Base-by-base conservation (phyloP, 2,329 filamentous ascomycete species). In the Penicillium frequentans region DNA sequence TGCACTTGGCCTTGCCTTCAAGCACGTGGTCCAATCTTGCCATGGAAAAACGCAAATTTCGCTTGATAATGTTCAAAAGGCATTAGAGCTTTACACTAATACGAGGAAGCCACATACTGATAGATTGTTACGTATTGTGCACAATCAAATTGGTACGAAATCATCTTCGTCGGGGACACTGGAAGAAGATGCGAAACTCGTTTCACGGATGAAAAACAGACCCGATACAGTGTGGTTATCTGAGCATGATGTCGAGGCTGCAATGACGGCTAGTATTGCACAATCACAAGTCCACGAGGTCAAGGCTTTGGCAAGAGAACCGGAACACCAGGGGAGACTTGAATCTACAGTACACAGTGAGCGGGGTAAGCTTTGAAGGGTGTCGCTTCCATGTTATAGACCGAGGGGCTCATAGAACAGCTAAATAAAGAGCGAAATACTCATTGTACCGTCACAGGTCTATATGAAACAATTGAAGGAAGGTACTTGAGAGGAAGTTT, bases 191-290 rank as follows among this genome's bases (percentile, higher is more conserved):
- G 71, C 73, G 46, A 67, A 73, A 47, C 61, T 81, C 39, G 60
- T 72, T 45, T 39, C 61, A 1, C 67, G 74, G 52, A 73, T 80
- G 61, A 67, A 58, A 24, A 71, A 61, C 21, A 67, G 78, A 5
- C 66, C 69, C 2, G 71, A 79, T 54, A 72, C 73, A 5, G 69
- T 63, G 16, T 81, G 79, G 79, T 70, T 82, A 29, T 76, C 77
- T 21, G 78, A 81, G 59, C 78, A 82, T 63, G 76, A 81, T 63
- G 78, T 81, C 9, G 70, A 75, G 51, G 61, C 61, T 10, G 69
- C 74, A 11, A 80, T 79, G 61, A 65, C 33, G 2, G 58, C 50
- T 44, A 53, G 42, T 14, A 31, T 58, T 35, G 19, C 45, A n/a
- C 51, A 35, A n/a, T 27, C 26, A 31, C 33, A 49, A 23, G 13